These are phyloP conservation scores for Botrytis paeoniae DNA, from an alignment of 2,329 filamentous ascomycete species.

Conservation along the genomic window DNA sequence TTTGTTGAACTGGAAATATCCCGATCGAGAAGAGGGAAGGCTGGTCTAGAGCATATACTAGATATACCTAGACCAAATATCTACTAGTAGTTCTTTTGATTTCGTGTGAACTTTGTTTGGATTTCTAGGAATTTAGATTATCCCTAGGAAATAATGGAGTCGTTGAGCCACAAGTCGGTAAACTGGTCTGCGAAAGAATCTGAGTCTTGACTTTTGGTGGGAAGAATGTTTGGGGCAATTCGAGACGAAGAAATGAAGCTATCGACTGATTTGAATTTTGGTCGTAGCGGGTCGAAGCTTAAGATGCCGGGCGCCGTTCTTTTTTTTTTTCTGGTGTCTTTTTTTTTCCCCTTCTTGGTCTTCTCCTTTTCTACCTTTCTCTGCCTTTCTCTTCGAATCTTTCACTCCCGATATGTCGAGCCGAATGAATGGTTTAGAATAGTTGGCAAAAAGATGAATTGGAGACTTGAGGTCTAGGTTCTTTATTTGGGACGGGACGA, in stretches of 20 bases:
- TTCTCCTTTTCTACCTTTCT: not conserved
- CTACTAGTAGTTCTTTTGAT: not conserved
- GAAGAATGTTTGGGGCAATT: not conserved
- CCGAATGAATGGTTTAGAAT: not conserved
- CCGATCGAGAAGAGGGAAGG: not conserved
- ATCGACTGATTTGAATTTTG: not conserved
- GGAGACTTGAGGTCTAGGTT: not conserved
- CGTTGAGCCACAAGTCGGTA: not conserved
- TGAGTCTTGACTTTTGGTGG: not conserved
- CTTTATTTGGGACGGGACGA: not conserved
- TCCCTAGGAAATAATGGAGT: not conserved
- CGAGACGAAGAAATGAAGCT: not conserved
- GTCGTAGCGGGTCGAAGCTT: not conserved
- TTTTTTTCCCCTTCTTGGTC: not conserved
- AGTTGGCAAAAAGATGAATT: not conserved
- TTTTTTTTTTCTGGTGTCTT: not conserved
- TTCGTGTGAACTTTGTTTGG: not conserved
- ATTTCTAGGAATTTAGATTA: not conserved
- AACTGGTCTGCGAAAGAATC: not conserved
- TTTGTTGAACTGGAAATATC: not conserved
- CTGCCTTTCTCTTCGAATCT: not conserved
- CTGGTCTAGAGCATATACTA: constrained; percentile 1
- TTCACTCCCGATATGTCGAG: not conserved
- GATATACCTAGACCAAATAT: not conserved
- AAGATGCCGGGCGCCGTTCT: not conserved